Percentiles rank a stretch among this genome's conserved stretches.
These are phyloP conservation scores for Gillenia trifoliata DNA, from an alignment of 306 rosid species.

Conservation along the genomic window DNA sequence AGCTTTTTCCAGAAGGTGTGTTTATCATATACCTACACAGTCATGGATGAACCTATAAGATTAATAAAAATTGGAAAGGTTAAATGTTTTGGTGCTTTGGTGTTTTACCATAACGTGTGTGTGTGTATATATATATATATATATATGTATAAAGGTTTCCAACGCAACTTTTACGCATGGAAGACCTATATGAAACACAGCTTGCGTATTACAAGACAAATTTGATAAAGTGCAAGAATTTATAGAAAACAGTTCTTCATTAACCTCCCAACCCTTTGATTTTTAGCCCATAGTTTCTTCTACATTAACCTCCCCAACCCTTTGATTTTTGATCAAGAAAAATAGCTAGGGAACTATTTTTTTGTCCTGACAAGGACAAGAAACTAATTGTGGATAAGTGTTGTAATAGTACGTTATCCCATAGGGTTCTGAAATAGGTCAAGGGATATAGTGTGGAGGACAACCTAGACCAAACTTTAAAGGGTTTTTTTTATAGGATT, in stretches of 20 bases:
- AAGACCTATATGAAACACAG: background rate
- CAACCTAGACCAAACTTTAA: background rate
- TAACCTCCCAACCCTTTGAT: background rate
- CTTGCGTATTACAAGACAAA: background rate
- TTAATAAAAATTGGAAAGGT: background rate
- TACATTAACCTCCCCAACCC: background rate
- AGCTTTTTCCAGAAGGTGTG: background rate
- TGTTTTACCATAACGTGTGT: background rate
- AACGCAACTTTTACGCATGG: slow-evolving; percentile 2
- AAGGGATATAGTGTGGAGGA: background rate
- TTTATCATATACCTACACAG: background rate
- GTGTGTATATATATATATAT: too few relatives aligned
- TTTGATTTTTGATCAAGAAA: background rate
- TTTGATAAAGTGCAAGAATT: background rate
- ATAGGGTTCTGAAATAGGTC: background rate
- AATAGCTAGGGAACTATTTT: background rate
- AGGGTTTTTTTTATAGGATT: background rate
- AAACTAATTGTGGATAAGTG: background rate
- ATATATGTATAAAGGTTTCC: too few relatives aligned
- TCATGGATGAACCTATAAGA: background rate
- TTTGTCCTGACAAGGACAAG: slow-evolving; percentile 5
- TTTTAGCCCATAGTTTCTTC: background rate
- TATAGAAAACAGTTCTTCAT: background rate
- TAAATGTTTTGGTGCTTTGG: background rate
- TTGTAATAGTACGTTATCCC: background rate